These are phyloP conservation scores for Pyrus bretschneideri DNA, from an alignment of 306 rosid genomes.

Conservation along the genomic window DNA sequence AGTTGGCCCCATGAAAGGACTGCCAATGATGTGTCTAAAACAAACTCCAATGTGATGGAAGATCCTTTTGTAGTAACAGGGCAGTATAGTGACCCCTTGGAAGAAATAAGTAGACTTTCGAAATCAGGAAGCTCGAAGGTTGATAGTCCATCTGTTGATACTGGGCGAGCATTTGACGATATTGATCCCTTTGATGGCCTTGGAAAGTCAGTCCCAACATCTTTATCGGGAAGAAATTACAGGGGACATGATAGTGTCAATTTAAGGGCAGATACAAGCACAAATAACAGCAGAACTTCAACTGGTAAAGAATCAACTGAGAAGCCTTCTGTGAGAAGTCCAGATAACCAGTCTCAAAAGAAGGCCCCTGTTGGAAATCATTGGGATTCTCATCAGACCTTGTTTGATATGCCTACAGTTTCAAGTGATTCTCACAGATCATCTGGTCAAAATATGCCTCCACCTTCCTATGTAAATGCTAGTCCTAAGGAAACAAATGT, in stretches of 20 bases:
- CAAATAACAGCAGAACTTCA: conserved; percentile 33
- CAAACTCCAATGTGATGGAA: conserved; percentile 44
- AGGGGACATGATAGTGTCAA: conserved; percentile 52
- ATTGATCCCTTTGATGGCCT: conserved; percentile 84
- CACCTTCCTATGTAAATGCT: conserved; percentile 44
- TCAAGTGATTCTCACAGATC: conserved; percentile 53
- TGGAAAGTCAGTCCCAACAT: conserved; percentile 69
- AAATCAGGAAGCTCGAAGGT: conserved; percentile 50
- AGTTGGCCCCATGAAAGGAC: conserved; percentile 57
- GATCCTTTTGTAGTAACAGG: conserved; percentile 65
- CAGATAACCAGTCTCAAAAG: conserved; percentile 50
- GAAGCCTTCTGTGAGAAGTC: conserved; percentile 49
- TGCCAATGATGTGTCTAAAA: conserved; percentile 36
- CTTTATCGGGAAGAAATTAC: conserved; percentile 58
- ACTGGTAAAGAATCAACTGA: conserved; percentile 41
- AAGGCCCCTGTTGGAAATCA: conserved; percentile 43
- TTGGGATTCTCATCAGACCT: conserved; percentile 47
- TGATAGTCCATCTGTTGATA: conserved; percentile 46
- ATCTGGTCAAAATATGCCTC: conserved; percentile 53
- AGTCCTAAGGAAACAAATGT: conserved; percentile 40
- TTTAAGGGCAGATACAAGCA: conserved; percentile 37
- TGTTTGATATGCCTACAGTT: conserved; percentile 56
- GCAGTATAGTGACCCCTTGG: conserved; percentile 55
- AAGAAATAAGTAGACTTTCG: conserved; percentile 61
- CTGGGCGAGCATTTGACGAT: conserved; percentile 53